Evolutionary conservation across 2,329 filamentous ascomycete species (phyloP).

Genomic region (Epichloe festucae): DNA sequence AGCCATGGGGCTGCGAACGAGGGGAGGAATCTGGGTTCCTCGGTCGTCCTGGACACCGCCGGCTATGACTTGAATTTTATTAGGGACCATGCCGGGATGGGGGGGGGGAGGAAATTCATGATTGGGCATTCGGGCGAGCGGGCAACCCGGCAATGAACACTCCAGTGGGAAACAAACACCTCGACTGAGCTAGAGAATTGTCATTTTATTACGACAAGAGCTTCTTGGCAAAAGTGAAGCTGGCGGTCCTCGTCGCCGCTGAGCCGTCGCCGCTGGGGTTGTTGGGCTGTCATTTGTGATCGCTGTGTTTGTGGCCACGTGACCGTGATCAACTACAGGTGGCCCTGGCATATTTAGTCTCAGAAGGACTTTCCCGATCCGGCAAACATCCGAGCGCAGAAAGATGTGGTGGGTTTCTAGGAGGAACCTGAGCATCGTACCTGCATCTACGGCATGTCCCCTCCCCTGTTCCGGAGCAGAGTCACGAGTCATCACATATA

Average conservation of each 20-base stretch:
- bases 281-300: neutral
- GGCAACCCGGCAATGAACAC: too few relatives aligned
- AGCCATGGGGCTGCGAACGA: conserved; percentile 27
- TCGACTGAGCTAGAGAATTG: neutral
- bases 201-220: too few relatives aligned
- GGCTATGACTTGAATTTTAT: neutral
- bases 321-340: neutral
- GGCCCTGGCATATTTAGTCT: neutral
- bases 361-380: neutral
- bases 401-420: neutral
- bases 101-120: too few relatives aligned
- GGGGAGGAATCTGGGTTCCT: conserved; percentile 34
- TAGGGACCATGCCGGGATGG: neutral
- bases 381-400: neutral
- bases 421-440: neutral
- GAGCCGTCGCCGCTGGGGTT: neutral
- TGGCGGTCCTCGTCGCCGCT: too few relatives aligned
- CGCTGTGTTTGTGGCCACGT: neutral
- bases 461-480: neutral
- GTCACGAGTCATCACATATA: neutral
- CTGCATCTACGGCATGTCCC: neutral
- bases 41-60: neutral
- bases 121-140: too few relatives aligned
- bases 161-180: too few relatives aligned
- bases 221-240: neutral